These are phyloP conservation scores for Oryza meridionalis DNA, from an alignment of 176 grass and related monocot genomes.

Conservation along the genomic window DNA sequence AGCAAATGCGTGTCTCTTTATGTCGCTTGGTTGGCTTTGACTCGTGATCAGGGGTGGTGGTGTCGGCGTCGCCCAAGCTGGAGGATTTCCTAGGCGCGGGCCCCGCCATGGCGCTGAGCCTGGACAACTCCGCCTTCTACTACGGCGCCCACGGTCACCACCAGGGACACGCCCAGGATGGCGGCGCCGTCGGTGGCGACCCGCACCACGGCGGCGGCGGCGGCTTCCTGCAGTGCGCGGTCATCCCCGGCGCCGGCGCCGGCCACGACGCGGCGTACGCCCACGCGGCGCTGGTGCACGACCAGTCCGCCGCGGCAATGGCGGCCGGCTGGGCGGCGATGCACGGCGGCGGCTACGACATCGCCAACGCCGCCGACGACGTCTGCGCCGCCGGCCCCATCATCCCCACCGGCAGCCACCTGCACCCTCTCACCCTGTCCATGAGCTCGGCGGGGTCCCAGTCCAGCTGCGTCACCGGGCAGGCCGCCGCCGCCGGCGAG, in stretches of 20 bases:
- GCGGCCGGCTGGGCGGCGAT: conserved; percentile 39
- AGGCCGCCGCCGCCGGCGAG: conserved; percentile 40
- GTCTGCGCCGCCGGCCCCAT: conserved; percentile 34
- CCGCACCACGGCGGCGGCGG: background rate
- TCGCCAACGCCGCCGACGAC: conserved; percentile 15
- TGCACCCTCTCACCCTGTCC: conserved; percentile 77
- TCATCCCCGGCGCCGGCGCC: conserved; percentile 38
- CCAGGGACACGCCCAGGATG: conserved; percentile 24
- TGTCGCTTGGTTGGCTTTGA: conserved; percentile 38
- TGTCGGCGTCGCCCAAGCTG: conserved; percentile 78
- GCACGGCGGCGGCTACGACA: background rate
- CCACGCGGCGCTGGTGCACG: conserved; percentile 31
- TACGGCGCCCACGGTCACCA: conserved; percentile 41
- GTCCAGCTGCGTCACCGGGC: conserved; percentile 74
- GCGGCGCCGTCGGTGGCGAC: background rate
- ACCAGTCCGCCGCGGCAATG: conserved; percentile 44
- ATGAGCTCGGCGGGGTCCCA: conserved; percentile 81
- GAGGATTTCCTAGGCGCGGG: conserved; percentile 91
- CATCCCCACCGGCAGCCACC: conserved; percentile 19
- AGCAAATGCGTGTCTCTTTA: conserved; percentile 6
- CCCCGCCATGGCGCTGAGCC: conserved; percentile 78
- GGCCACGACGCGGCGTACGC: conserved; percentile 57
- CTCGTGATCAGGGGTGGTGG: conserved; percentile 57
- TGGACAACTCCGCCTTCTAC: conserved; percentile 77
- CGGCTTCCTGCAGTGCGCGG: conserved; percentile 52